Evolutionary conservation across 805 yeast genomes (phyloP).

Genomic region (Pichia exigua): DNA sequence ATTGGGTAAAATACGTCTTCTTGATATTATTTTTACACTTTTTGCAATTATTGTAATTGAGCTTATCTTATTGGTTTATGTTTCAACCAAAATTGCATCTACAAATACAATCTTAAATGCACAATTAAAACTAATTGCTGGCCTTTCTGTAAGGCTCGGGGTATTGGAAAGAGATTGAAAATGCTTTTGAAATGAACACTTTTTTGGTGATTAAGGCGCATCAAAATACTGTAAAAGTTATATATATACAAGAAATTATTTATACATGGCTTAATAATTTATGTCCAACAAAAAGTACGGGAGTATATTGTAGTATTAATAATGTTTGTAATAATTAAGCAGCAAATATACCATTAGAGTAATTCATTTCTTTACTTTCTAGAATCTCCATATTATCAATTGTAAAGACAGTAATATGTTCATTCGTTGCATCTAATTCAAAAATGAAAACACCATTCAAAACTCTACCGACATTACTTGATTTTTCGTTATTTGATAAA

Average conservation of each 20-base stretch:
- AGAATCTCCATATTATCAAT: slow-evolving; percentile 58
- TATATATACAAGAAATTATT: neutral
- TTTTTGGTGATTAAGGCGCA: neutral
- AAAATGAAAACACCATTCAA: slow-evolving; percentile 54
- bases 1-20: neutral
- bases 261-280: neutral
- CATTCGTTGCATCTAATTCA: slow-evolving; percentile 52
- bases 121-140: neutral
- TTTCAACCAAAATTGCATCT: neutral
- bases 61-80: neutral
- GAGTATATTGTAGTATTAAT: neutral
- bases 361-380: slow-evolving; percentile 31
- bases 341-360: slow-evolving; percentile 7
- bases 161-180: neutral
- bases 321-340: neutral
- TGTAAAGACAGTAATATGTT: slow-evolving; percentile 51
- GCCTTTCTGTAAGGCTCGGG: neutral
- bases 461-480: slow-evolving; percentile 29
- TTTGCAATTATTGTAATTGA: neutral
- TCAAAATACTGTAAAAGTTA: neutral
- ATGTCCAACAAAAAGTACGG: too few relatives aligned
- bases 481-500: neutral
- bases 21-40: neutral
- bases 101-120: neutral
- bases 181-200: neutral